These are phyloP conservation scores for Petrea volubilis DNA, from an alignment of 257 asterid species.

Conservation along the genomic window DNA sequence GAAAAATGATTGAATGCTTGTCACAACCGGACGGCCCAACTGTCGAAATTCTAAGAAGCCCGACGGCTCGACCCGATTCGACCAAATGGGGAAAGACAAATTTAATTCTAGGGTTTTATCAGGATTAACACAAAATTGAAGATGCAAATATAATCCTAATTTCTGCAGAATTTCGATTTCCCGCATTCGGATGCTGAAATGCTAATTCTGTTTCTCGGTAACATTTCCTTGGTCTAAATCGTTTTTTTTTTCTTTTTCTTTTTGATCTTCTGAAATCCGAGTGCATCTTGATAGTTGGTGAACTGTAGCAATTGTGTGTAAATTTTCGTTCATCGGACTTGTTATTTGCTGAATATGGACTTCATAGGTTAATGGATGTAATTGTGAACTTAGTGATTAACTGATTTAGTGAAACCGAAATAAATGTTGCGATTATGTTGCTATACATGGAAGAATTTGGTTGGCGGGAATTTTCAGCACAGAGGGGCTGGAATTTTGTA, in stretches of 20 bases:
- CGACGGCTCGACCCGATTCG: too few species aligned
- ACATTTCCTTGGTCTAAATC: neutral
- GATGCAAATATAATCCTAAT: neutral
- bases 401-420: neutral
- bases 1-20: too few species aligned
- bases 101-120: neutral
- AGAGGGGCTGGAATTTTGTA: neutral
- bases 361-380: neutral
- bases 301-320: neutral
- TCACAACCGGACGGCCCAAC: too few species aligned
- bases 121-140: neutral
- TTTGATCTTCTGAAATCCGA: neutral
- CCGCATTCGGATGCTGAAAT: neutral
- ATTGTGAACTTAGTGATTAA: neutral
- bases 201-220: neutral
- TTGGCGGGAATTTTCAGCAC: neutral
- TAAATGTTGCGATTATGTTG: neutral
- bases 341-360: neutral
- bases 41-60: too few species aligned
- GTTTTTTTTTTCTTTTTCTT: neutral
- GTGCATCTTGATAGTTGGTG: neutral
- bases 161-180: neutral
- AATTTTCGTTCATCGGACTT: neutral
- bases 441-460: neutral
- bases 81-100: too few species aligned